A percentile compares a stretch with the other conserved stretches of the same genome.
Evolutionary conservation across 2,329 filamentous ascomycete genomes (phyloP).

Genomic region (Cadophora malorum): DNA sequence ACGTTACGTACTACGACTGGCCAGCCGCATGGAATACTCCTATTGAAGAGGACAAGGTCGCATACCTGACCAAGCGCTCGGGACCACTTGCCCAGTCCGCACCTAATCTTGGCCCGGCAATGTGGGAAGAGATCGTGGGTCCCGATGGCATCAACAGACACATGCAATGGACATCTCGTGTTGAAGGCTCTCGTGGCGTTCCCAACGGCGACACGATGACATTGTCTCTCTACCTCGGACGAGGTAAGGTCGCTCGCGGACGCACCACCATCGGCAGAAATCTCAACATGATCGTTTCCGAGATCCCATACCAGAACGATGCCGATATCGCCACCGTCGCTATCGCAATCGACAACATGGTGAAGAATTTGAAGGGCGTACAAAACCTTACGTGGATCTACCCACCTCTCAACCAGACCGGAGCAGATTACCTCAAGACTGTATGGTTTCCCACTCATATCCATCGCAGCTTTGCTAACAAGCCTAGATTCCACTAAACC

Average conservation of each 20-base stretch:
- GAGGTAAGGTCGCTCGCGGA: conserved; percentile 66
- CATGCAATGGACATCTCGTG: conserved; percentile 70
- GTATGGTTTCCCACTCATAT: conserved; percentile 49
- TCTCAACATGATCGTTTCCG: conserved; percentile 64
- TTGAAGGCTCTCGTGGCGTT: conserved; percentile 53
- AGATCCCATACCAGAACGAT: conserved; percentile 56
- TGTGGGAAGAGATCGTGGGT: conserved; percentile 64
- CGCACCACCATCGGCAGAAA: conserved; percentile 64
- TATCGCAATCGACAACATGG: conserved; percentile 65
- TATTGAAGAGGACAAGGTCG: conserved; percentile 50
- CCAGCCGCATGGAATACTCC: conserved; percentile 63
- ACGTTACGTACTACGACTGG: conserved; percentile 68
- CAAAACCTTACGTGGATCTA: conserved; percentile 62
- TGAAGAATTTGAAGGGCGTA: conserved; percentile 59
- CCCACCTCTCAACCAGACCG: conserved; percentile 58
- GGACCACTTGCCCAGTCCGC: conserved; percentile 69
- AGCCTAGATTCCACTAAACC: conserved; percentile 37
- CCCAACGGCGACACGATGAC: conserved; percentile 42
- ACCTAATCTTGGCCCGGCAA: conserved; percentile 69
- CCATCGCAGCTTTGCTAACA: no score
- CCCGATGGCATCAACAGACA: conserved; percentile 66
- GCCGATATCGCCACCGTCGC: conserved; percentile 70
- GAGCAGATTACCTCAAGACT: conserved; percentile 61
- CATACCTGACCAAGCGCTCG: conserved; percentile 57
- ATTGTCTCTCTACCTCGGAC: conserved; percentile 67